phyloP scores from a whole-genome alignment of 2,329 filamentous ascomycete species.

The Tympanopsis confertula region DNA sequence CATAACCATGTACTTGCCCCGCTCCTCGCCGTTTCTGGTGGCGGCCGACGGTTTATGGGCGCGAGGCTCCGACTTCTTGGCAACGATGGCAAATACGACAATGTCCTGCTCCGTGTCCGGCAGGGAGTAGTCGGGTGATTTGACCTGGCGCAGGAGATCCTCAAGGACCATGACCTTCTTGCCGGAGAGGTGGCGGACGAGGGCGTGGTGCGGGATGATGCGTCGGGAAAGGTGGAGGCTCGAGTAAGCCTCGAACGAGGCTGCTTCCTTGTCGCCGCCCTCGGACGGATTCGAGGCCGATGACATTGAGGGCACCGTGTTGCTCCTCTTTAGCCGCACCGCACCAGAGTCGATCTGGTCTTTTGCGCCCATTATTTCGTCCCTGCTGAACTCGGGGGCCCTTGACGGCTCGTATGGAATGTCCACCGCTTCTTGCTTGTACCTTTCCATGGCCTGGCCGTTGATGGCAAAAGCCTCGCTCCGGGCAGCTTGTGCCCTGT shows the following conservation, averaged over 20 bases:
- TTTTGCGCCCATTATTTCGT: conserved; percentile 40
- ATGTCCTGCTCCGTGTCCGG: conserved; percentile 79
- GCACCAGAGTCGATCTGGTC: conserved; percentile 10
- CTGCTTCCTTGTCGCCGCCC: conserved; percentile 17
- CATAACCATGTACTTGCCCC: conserved; percentile 85
- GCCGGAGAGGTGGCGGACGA: conserved; percentile 65
- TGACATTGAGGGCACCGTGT: conserved; percentile 23
- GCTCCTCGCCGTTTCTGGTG: conserved; percentile 39
- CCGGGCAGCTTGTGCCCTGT: conserved; percentile 38
- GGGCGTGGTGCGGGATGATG: conserved; percentile 67
- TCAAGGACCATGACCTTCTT: conserved; percentile 72
- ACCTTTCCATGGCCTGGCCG: conserved; percentile 44
- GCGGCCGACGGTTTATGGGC: conserved; percentile 34
- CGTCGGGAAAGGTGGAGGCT: conserved; percentile 72
- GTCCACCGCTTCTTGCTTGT: conserved; percentile 43
- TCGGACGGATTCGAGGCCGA: conserved; percentile 9
- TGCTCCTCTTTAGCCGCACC: conserved; percentile 27
- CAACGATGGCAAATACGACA: conserved; percentile 78
- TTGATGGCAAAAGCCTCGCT: conserved; percentile 45
- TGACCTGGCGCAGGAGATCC: conserved; percentile 69
- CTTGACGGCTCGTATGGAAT: conserved; percentile 35
- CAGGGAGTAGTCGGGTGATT: conserved; percentile 69
- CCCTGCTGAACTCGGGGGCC: conserved; percentile 45
- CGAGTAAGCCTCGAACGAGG: conserved; percentile 75
- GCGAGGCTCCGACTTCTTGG: conserved; percentile 75